phyloP scores from a whole-genome alignment of 148 eudicot species.

The Diospyros lotus region DNA sequence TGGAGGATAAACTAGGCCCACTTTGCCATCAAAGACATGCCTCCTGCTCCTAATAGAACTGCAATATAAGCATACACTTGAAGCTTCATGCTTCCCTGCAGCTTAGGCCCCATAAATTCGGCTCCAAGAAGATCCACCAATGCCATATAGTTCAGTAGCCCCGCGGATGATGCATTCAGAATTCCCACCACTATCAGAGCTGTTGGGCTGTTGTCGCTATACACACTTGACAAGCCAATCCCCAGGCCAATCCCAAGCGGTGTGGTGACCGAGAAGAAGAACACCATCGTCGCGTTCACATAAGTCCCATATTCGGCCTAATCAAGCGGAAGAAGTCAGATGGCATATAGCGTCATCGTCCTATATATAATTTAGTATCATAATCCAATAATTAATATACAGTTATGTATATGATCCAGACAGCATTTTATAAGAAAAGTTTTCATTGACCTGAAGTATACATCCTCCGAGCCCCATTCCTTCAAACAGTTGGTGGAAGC shows the following conservation, averaged over 20 bases:
- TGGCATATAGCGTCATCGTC: too few species aligned
- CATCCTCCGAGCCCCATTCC: slow-evolving; percentile 54
- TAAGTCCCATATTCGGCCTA: slow-evolving; percentile 44
- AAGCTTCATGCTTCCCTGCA: slow-evolving; percentile 46
- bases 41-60: slow-evolving; percentile 41
- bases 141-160: slow-evolving; percentile 60
- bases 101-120: slow-evolving; percentile 50
- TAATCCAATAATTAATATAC: neutral
- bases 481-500: slow-evolving; percentile 54
- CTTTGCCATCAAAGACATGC: slow-evolving; percentile 62
- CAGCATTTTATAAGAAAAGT: neutral
- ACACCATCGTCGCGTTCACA: slow-evolving; percentile 48
- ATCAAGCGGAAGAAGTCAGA: too few species aligned
- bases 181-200: slow-evolving; percentile 54
- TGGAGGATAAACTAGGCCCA: slow-evolving; percentile 37
- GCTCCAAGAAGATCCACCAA: slow-evolving; percentile 52
- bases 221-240: slow-evolving; percentile 32
- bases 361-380: too few species aligned
- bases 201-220: slow-evolving; percentile 46
- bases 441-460: slow-evolving; percentile 26
- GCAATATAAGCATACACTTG: slow-evolving; percentile 37
- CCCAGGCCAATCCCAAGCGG: slow-evolving; percentile 57
- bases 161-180: slow-evolving; percentile 48
- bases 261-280: slow-evolving; percentile 54
- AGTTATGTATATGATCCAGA: neutral